phyloP scores from a whole-genome alignment of 2,329 filamentous ascomycete species.

The Diaporthe sp. region DNA sequence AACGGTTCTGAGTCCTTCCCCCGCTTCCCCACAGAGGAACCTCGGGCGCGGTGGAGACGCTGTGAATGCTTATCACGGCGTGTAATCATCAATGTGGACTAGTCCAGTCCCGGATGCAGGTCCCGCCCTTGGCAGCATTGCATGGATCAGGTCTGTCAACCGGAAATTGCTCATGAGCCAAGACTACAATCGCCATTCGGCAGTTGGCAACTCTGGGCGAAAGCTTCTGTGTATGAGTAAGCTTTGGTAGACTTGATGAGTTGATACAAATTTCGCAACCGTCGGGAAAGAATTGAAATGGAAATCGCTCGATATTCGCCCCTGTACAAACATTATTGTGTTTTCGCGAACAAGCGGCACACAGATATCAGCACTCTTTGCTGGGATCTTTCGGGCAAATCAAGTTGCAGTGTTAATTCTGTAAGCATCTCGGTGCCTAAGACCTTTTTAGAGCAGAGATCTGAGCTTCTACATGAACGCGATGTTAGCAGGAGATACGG shows the following conservation, averaged over 20 bases:
- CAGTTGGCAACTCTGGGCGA: slow-evolving; percentile 1
- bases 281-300: background rate
- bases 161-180: background rate
- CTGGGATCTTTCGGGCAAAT: too few relatives aligned
- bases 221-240: background rate
- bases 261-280: background rate
- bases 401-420: too few relatives aligned
- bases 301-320: too few relatives aligned
- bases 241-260: background rate
- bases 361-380: too few relatives aligned
- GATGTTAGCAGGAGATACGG: too few relatives aligned
- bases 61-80: background rate
- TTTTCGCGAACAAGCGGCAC: too few relatives aligned
- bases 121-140: background rate
- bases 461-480: too few relatives aligned
- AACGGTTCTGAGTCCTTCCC: background rate
- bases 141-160: background rate
- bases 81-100: background rate
- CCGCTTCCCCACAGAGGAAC: slow-evolving; percentile 11
- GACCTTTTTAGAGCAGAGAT: too few relatives aligned
- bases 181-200: background rate
- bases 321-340: too few relatives aligned
- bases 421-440: too few relatives aligned
- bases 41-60: background rate
- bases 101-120: slow-evolving; percentile 17